phyloP scores from a whole-genome alignment of 345 rosid genomes.

The Euclidium syriacum region DNA sequence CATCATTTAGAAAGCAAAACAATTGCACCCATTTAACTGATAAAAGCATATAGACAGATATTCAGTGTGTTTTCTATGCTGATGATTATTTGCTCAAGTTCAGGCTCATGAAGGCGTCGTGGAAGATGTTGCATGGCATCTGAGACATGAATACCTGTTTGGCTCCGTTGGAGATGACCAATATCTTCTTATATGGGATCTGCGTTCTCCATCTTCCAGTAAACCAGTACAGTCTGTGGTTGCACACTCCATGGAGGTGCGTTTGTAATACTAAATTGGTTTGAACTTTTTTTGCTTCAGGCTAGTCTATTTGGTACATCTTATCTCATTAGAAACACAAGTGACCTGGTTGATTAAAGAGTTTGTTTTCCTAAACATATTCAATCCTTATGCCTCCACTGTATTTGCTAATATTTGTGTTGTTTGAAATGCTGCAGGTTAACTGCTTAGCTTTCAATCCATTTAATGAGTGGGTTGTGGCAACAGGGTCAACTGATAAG shows the following conservation, averaged over 20 bases:
- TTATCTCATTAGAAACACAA: neutral
- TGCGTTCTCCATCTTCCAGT: slow-evolving; percentile 60
- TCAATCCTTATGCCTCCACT: neutral
- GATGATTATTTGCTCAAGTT: slow-evolving; percentile 7
- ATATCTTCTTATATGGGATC: slow-evolving; percentile 87
- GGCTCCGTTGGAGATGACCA: slow-evolving; percentile 99
- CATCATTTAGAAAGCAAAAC: neutral
- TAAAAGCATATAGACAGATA: neutral
- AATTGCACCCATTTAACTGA: neutral
- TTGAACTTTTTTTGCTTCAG: neutral
- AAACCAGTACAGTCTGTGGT: slow-evolving; percentile 85
- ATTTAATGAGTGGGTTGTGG: slow-evolving; percentile 97
- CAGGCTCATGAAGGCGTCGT: slow-evolving; percentile 99
- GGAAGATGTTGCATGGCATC: slow-evolving; percentile 99
- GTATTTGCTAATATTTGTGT: slow-evolving; percentile 14
- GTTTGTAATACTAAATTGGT: slow-evolving; percentile 2
- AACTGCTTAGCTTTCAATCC: slow-evolving; percentile 99
- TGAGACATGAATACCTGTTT: slow-evolving; percentile 90
- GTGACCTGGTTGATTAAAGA: neutral
- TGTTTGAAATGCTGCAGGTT: slow-evolving; percentile 44
- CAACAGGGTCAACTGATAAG: slow-evolving; percentile 98
- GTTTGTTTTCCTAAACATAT: neutral
- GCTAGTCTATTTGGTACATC: neutral
- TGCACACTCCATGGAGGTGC: slow-evolving; percentile 97
- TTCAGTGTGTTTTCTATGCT: neutral